Base-by-base conservation (phyloP, 2,329 filamentous ascomycete genomes). In the Colletotrichum orchidophilum region DNA sequence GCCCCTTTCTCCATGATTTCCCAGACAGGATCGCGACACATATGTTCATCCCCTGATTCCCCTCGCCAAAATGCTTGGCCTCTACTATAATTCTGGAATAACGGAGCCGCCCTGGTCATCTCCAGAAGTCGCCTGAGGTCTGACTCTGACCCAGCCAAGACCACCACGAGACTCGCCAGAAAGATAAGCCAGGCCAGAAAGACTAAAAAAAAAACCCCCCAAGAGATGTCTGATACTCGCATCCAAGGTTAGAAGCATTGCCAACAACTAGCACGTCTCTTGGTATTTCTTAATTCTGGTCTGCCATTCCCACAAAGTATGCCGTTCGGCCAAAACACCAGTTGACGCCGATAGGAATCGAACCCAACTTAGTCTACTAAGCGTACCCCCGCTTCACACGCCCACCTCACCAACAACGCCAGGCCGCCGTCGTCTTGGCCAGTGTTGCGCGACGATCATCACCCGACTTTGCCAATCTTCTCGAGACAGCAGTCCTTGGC, bases 31-130 rank as follows among this genome's bases (percentile, higher is more conserved):
- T 69, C 53, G 52, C 65, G 54, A 46, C 69, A 63, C 69, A 69
- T 68, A 57, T 53, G 69, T 69, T 63, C 64, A 31, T 67, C 57
- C 63, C 68, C 57, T 62, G 46, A 52, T 52, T 62, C 60, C 29
- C 69, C 64, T 71, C 65, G 64, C 58, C 46, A 66, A 71, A 71
- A 63, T 68, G 65, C 69, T 71, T 68, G 64, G 64, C 64, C 24
- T 63, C 18, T 54, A 63, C 31, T 53, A 24, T 42, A 42, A 54
- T 59, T 63, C 39, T 39, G 58, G 8, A 63, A 52, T 35, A 53
- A 35, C 42, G 63, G 53, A 35, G 46, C 18, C 55, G 68, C 58
- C 59, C 53, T 58, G 53, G 42, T 55, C 42, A 59, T 63, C 58
- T 29, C 15, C 39, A n/a, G 26, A 39, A 31, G 18, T 31, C 18